Conservation (phyloP, 2,329 filamentous ascomycete species). For the Aureobasidium sp. region DNA sequence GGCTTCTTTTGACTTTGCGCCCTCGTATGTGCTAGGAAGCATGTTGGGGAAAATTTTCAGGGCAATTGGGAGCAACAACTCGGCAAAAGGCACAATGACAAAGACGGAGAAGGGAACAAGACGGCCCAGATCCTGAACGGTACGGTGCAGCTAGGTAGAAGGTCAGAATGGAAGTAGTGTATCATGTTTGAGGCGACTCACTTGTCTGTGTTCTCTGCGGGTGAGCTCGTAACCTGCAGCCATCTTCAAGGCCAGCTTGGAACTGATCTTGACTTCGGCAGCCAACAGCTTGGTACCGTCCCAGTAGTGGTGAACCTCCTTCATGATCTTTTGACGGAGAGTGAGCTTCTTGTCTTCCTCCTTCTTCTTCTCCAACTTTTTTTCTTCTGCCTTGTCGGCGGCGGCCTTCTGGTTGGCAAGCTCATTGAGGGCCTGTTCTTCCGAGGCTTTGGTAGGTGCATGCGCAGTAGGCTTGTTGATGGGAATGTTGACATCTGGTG, state of each 20-base stretch:
- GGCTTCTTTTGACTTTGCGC: slow-evolving; percentile 78
- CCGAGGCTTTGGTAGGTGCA: slow-evolving; percentile 42
- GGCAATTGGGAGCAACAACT: slow-evolving; percentile 83
- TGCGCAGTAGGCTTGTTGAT: slow-evolving; percentile 36
- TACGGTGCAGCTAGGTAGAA: slow-evolving; percentile 61
- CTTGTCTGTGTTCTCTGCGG: slow-evolving; percentile 81
- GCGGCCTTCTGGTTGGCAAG: slow-evolving; percentile 55
- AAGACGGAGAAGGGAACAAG: slow-evolving; percentile 95
- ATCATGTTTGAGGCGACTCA: slow-evolving; percentile 17
- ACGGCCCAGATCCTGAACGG: slow-evolving; percentile 86
- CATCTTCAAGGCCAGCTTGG: slow-evolving; percentile 90
- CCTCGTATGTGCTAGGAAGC: slow-evolving; percentile 95
- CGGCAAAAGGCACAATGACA: slow-evolving; percentile 91
- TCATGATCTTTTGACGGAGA: slow-evolving; percentile 86
- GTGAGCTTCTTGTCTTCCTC: slow-evolving; percentile 81
- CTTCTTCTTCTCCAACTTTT: slow-evolving; percentile 54
- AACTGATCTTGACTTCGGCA: slow-evolving; percentile 88
- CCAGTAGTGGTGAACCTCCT: slow-evolving; percentile 92
- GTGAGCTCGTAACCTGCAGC: slow-evolving; percentile 94
- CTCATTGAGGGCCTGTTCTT: slow-evolving; percentile 51
- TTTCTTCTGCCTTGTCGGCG: slow-evolving; percentile 41
- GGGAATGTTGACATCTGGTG: slow-evolving; percentile 26
- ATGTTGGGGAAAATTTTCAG: slow-evolving; percentile 95
- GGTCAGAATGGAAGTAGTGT: background rate
- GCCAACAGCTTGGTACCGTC: slow-evolving; percentile 93